Conservation (phyloP, 495 filamentous ascomycete species). For the Saxophila tyrrhenica region DNA sequence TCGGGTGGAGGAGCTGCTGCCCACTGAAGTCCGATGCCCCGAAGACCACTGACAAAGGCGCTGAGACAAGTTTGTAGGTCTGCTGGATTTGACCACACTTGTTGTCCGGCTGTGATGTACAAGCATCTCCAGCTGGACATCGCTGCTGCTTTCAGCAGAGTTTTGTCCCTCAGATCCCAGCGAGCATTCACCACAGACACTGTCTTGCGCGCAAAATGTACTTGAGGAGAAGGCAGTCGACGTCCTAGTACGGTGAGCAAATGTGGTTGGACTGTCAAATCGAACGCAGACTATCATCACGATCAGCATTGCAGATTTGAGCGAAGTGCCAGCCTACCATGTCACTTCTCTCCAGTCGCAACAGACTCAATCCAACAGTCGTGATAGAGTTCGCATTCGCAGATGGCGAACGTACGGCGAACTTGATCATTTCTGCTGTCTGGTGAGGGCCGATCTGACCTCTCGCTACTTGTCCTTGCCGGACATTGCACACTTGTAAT, state of each 20-base stretch:
- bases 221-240: background rate
- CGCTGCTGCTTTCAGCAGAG: background rate
- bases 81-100: background rate
- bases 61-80: background rate
- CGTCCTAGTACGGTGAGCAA: slow-evolving; percentile 1
- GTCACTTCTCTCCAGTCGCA: slow-evolving; percentile 38
- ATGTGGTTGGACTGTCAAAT: background rate
- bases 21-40: background rate
- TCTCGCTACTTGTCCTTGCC: slow-evolving; percentile 51
- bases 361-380: slow-evolving; percentile 36
- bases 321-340: too few relatives aligned
- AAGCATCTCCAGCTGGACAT: background rate
- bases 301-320: background rate
- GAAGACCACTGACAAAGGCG: background rate
- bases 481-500: slow-evolving; percentile 49
- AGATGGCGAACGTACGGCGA: slow-evolving; percentile 52
- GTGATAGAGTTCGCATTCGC: slow-evolving; percentile 56
- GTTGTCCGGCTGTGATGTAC: background rate
- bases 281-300: background rate
- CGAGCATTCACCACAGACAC: background rate
- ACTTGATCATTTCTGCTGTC: slow-evolving; percentile 50
- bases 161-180: background rate
- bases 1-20: background rate
- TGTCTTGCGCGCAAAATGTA: background rate
- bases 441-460: slow-evolving; percentile 44